Percentiles rank a stretch among this genome's conserved stretches.
Conservation (phyloP, 2,329 filamentous ascomycete genomes). For the Colletotrichum orchidophilum region DNA sequence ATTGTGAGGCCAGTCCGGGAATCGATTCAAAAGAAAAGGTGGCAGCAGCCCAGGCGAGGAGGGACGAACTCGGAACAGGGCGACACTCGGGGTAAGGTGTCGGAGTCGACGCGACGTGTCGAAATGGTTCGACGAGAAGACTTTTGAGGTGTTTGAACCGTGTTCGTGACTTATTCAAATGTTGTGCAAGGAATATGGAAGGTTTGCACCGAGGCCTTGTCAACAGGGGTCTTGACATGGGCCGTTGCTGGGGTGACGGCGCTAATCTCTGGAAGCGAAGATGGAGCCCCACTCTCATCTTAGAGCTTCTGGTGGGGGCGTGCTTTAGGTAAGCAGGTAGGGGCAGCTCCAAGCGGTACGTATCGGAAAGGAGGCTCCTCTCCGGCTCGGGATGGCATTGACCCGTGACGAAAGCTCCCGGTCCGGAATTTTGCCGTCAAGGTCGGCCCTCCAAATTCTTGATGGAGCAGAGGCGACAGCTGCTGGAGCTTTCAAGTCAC, state of each 20-base stretch:
- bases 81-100: neutral
- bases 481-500: constrained; percentile 17
- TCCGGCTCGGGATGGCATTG: neutral
- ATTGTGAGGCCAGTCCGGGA: constrained; percentile 46
- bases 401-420: neutral
- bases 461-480: constrained; percentile 5
- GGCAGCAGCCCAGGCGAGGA: neutral
- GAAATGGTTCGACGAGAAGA: constrained; percentile 13
- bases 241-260: constrained; percentile 21
- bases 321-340: too few species aligned
- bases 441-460: neutral
- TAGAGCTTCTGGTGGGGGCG: too few species aligned
- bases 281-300: neutral
- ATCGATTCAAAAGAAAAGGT: constrained; percentile 1
- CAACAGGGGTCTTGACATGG: constrained; percentile 21
- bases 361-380: neutral
- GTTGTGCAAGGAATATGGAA: constrained; percentile 20
- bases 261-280: neutral
- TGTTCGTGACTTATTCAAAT: constrained; percentile 15
- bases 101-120: constrained; percentile 8
- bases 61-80: neutral
- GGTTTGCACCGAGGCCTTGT: constrained; percentile 7
- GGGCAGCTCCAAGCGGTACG: neutral
- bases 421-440: constrained; percentile 11
- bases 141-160: constrained; percentile 8